These are phyloP conservation scores for Strobilomyces confusus DNA, from an alignment of 768 basidiomycete species.

Conservation along the genomic window DNA sequence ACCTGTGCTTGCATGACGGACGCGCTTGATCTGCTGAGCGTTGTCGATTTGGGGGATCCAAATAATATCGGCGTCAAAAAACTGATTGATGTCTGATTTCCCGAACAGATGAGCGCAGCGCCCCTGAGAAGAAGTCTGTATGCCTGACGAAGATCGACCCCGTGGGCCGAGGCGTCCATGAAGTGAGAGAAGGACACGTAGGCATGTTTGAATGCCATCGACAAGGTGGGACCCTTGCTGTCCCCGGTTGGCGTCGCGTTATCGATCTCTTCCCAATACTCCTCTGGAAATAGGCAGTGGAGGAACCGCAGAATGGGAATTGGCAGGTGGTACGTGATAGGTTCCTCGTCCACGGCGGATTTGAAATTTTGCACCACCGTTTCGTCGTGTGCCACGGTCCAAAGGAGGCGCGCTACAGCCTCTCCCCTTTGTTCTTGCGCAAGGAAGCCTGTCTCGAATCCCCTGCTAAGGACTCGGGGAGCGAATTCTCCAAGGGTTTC, in stretches of 20 bases:
- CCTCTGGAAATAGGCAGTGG: too few species aligned
- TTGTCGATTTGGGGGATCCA: neutral
- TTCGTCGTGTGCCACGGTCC: too few species aligned
- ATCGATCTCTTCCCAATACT: neutral
- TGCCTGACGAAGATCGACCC: neutral
- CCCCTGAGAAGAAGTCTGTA: neutral
- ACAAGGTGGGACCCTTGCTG: neutral
- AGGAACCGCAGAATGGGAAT: too few species aligned
- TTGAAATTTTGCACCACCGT: too few species aligned
- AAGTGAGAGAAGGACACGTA: neutral
- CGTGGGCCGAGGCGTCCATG: neutral
- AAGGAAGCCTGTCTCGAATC: too few species aligned
- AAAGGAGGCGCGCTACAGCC: too few species aligned
- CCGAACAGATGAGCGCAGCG: neutral
- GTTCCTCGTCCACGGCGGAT: too few species aligned
- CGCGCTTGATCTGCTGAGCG: neutral
- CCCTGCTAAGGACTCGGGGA: too few species aligned
- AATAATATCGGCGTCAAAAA: neutral
- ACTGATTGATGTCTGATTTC: neutral
- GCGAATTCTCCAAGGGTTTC: too few species aligned
- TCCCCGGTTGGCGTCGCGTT: neutral
- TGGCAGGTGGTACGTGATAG: too few species aligned
- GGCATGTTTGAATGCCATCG: neutral
- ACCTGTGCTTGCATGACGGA: neutral
- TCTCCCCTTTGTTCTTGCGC: too few species aligned